Evolutionary conservation across 805 yeast genomes (phyloP), one percentile per base, ranked within the genome.

Genomic region (Cyberlindnera galapagoensis): DNA sequence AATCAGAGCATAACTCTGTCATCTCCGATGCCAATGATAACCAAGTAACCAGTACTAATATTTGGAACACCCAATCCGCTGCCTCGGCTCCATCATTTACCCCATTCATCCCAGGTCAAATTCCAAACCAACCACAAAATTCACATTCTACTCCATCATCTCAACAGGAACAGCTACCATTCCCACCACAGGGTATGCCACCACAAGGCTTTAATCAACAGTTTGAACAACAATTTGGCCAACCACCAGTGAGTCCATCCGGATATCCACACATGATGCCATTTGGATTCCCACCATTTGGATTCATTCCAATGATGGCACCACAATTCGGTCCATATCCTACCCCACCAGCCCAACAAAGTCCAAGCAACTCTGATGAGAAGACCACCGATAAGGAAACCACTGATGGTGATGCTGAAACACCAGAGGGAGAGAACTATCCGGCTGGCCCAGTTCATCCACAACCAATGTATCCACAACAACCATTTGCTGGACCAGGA

Each of bases 31-130:
- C 34, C 19, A 45, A 45, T 21, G 51, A 47, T 11, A 44, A 41
- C 15, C 22, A 23, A 8, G 42, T 41, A 12, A 39, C 41, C 29
- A 30, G 36, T 21, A 36, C 35, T 19, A 69, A 61, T 45, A 71
- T 74, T 43, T 78, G 84, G 84, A 75, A 76, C 51, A 81, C 82
- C 0, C 81, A 80, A 6, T 59, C 77, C 13, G 77, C 81, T 4
- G 82, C 80, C 4, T 59, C 76, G 21, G 79, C 83, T 1, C 32
- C 52, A 8, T 59, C 79, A 1, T 77, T 77, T 49, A 71, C 71
- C 10, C 83, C 84, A 15, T 47, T 48, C 50, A 45, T 39, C 26
- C 46, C 40, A 14, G 38, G 41, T 34, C 47, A 39, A 56, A 28
- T 21, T 16, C 20, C 11, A 9, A 11, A 11, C 12, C 9, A 30